Conservation (phyloP, 345 rosid species). For the Linum trigynum region DNA sequence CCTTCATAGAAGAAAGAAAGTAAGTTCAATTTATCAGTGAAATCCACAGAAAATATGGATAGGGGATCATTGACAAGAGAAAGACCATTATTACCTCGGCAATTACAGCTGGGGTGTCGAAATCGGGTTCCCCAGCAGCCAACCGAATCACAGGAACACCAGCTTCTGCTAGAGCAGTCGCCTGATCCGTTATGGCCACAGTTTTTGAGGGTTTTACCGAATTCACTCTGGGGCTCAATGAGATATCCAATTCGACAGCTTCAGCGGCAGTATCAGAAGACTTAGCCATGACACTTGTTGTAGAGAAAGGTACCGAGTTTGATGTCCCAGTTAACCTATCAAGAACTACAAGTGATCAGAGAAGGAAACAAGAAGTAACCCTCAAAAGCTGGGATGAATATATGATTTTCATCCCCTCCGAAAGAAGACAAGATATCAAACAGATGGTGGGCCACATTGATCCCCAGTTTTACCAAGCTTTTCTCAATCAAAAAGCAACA, state of each 20-base stretch:
- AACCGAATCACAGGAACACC: slow-evolving; percentile 80
- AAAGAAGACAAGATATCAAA: neutral
- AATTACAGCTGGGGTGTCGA: slow-evolving; percentile 67
- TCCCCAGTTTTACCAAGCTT: too few species aligned
- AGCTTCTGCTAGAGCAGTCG: slow-evolving; percentile 79
- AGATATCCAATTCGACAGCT: slow-evolving; percentile 44
- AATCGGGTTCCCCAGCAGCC: slow-evolving; percentile 99
- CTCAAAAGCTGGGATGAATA: neutral
- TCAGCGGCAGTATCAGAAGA: slow-evolving; percentile 26
- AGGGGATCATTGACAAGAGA: too few species aligned
- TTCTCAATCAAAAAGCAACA: too few species aligned
- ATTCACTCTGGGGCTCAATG: slow-evolving; percentile 79
- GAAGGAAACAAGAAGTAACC: neutral
- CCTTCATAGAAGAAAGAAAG: slow-evolving; percentile 1
- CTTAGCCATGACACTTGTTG: slow-evolving; percentile 35
- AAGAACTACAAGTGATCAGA: neutral
- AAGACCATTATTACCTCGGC: slow-evolving; percentile 46
- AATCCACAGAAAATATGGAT: neutral
- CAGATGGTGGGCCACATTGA: too few species aligned
- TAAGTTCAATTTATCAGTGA: neutral
- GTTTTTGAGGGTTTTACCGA: slow-evolving; percentile 88
- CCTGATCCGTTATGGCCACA: slow-evolving; percentile 83
- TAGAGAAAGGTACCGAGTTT: slow-evolving; percentile 20
- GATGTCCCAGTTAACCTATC: slow-evolving; percentile 32
- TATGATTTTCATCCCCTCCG: neutral